Conservation (phyloP, 2,329 filamentous ascomycete genomes). For the Zymoseptoria brevis region DNA sequence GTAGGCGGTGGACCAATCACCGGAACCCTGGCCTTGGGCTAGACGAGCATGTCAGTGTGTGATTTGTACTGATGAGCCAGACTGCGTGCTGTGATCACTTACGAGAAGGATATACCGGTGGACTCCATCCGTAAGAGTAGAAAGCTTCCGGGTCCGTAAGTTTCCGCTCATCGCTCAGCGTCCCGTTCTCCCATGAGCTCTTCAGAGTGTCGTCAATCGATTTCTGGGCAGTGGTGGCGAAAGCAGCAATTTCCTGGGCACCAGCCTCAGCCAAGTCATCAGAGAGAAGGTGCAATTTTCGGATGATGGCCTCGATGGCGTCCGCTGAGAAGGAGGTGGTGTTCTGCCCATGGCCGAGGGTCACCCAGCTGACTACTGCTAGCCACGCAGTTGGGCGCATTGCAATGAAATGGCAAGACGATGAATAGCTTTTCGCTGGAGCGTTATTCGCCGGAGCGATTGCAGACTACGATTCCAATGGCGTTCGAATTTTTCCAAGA, state of each 20-base stretch:
- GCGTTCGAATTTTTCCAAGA: neutral
- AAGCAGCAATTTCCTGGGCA: neutral
- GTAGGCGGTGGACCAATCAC: slow-evolving; percentile 34
- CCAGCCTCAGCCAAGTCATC: neutral
- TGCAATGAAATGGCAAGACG: neutral
- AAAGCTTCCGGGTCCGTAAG: slow-evolving; percentile 18
- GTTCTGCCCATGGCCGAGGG: neutral
- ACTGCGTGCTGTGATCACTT: neutral
- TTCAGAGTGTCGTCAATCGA: neutral
- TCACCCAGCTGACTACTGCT: neutral
- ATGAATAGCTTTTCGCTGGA: neutral
- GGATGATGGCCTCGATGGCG: neutral
- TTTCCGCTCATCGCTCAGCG: slow-evolving; percentile 5
- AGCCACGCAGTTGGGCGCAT: neutral
- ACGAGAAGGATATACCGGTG: slow-evolving; percentile 26
- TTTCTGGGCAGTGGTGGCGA: neutral
- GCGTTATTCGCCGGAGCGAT: neutral
- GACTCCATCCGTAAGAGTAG: slow-evolving; percentile 25
- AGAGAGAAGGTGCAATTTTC: neutral
- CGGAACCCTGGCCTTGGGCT: slow-evolving; percentile 15
- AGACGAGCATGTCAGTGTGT: slow-evolving; percentile 3
- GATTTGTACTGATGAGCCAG: neutral
- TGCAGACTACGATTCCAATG: neutral
- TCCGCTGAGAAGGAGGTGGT: neutral
- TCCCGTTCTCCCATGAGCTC: neutral